phyloP scores from a whole-genome alignment of 257 asterid genomes.

The Ballota nigra region DNA sequence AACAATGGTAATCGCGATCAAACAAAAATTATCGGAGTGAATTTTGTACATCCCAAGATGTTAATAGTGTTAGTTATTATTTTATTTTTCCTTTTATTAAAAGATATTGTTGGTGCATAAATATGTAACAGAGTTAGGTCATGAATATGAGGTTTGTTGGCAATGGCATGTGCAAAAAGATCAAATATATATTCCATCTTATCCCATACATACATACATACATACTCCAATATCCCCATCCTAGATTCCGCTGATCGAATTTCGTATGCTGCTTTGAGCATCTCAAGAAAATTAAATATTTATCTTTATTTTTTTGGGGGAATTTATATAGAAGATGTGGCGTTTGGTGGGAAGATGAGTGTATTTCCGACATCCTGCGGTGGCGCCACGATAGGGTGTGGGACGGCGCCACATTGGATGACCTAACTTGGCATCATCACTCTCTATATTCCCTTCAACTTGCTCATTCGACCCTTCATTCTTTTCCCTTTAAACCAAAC shows the following conservation, averaged over 20 bases:
- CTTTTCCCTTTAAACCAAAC: not conserved
- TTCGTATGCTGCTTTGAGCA: not conserved
- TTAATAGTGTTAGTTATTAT: not conserved
- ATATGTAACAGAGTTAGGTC: slow-evolving; percentile 33
- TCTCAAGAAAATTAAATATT: not conserved
- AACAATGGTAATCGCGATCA: too few relatives aligned
- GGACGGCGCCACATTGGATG: slow-evolving; percentile 25
- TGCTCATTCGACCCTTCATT: not conserved
- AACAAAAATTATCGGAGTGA: too few relatives aligned
- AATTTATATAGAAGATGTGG: not conserved
- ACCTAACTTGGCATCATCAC: slow-evolving; percentile 24
- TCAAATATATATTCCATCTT: slow-evolving; percentile 31
- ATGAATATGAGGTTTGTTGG: slow-evolving; percentile 22
- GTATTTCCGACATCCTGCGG: slow-evolving; percentile 17
- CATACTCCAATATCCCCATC: too few relatives aligned
- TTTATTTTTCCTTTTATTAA: not conserved
- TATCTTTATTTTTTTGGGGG: too few relatives aligned
- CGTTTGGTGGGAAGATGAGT: slow-evolving; percentile 19
- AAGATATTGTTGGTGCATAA: not conserved
- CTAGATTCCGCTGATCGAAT: not conserved
- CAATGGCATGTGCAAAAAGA: not conserved
- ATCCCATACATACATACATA: slow-evolving; percentile 14
- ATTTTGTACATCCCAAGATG: not conserved
- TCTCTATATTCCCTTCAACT: not conserved
- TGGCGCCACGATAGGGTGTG: slow-evolving; percentile 28